Evolutionary conservation across 805 yeast species (phyloP).

Genomic region (Metschnikowia santaceciliae): DNA sequence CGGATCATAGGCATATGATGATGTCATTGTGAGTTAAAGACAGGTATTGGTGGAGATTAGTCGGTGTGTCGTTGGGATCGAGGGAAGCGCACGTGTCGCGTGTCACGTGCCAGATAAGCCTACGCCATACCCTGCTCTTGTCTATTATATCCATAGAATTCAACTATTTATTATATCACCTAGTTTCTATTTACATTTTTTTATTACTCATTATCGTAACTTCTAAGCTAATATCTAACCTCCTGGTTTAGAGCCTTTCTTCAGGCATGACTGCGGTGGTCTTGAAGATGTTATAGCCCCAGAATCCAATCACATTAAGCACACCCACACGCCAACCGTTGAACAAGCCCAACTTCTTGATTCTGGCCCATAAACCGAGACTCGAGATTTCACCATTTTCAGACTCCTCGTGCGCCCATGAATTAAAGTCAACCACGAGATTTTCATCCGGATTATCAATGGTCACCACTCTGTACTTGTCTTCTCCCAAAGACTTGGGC

Average conservation of each 20-base stretch:
- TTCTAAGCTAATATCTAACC: neutral
- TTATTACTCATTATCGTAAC: too few species aligned
- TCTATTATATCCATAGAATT: too few species aligned
- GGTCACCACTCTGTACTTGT: conserved; percentile 37
- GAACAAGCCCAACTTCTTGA: conserved; percentile 43
- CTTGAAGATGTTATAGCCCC: conserved; percentile 67
- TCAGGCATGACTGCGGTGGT: conserved; percentile 31
- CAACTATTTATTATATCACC: too few species aligned
- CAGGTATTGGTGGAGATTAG: neutral
- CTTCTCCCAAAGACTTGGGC: conserved; percentile 32
- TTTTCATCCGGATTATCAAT: conserved; percentile 43
- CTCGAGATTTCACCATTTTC: conserved; percentile 29
- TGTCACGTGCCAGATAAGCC: conserved; percentile 2
- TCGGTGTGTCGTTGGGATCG: conserved; percentile 2
- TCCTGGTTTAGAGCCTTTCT: conserved; percentile 13
- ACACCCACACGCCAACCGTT: conserved; percentile 92
- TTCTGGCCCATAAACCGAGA: conserved; percentile 33
- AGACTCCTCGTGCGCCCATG: conserved; percentile 9
- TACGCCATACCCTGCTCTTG: too few species aligned
- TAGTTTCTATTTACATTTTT: too few species aligned
- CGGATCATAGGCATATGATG: conserved; percentile 45
- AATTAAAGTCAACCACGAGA: conserved; percentile 49
- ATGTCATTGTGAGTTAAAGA: conserved; percentile 28
- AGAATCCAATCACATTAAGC: conserved; percentile 72
- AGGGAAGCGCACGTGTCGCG: conserved; percentile 1